Evolutionary conservation across 2,329 filamentous ascomycete species (phyloP), one percentile per base, ranked within the genome.

Genomic region (Drechslerella dactyloides): DNA sequence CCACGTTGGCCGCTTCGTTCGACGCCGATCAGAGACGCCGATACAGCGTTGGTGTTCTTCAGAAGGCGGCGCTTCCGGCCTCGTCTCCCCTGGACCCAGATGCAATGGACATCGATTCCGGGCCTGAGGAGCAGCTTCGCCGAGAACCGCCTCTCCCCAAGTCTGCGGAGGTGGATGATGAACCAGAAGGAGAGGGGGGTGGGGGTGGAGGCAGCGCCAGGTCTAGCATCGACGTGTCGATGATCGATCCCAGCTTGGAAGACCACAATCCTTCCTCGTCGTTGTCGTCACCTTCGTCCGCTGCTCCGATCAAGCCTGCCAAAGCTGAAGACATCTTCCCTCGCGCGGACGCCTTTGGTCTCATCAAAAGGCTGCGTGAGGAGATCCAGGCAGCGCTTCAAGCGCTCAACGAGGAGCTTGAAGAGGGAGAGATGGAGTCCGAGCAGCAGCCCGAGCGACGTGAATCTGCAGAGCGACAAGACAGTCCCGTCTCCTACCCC

Each of bases 1-100:
- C 90, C 13, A 89, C 88, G 21, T 84, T 93, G 15, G 90, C 89
- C 1, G 85, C 87, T 13, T 87, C 81, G 76, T 89, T 88, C 74
- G 86, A 87, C 66, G 82, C 81, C 73, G 85, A 86, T 74, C 85
- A 86, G 77, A 85, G 86, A 54, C 85, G 87, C 56, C 85, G 87
- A 69, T 89, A 86, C 80, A 86, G 86, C 35, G 86, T 87, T 44
- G 86, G 87, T 54, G 85, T 89, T 82, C 84, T 89, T 46, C 87
- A 89, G 80, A 83, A 84, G 58, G 83, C 84, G 46, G 83, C 83
- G 40, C 80, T 82, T 24, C 80, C 81, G 19, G 51, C 59, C 24
- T 13, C 37, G n/a, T 42, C 37, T 42, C 37, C 37, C 3, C 37
- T 42, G 5, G 37, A 13, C 33, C 53, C 59, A 11, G 77, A 78